Evolutionary conservation across 805 yeast species (phyloP).

Genomic region (Jamesozyma spencerorum): DNA sequence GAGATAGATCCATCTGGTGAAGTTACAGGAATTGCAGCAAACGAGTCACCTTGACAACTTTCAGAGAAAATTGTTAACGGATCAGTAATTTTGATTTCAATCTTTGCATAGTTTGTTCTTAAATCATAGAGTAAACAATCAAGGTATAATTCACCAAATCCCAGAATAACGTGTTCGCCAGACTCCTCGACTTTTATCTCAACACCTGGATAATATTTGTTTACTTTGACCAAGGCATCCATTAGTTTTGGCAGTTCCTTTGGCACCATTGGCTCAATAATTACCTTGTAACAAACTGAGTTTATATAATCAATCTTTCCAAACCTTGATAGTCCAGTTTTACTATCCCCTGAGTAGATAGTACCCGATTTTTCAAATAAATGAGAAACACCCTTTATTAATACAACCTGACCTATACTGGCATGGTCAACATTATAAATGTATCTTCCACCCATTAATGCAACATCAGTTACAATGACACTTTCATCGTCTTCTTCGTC

Average conservation of each 20-base stretch:
- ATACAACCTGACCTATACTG: slow-evolving; percentile 57
- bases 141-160: slow-evolving; percentile 80
- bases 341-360: slow-evolving; percentile 29
- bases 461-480: slow-evolving; percentile 32
- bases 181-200: slow-evolving; percentile 73
- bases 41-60: slow-evolving; percentile 57
- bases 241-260: slow-evolving; percentile 66
- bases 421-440: slow-evolving; percentile 44
- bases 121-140: slow-evolving; percentile 78
- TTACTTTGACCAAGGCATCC: slow-evolving; percentile 56
- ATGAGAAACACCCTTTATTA: slow-evolving; percentile 55
- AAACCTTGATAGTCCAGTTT: slow-evolving; percentile 5
- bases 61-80: slow-evolving; percentile 78
- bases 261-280: slow-evolving; percentile 74
- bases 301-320: slow-evolving; percentile 35
- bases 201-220: slow-evolving; percentile 56
- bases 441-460: slow-evolving; percentile 64
- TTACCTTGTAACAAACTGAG: slow-evolving; percentile 57
- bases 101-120: slow-evolving; percentile 49
- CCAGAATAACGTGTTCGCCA: slow-evolving; percentile 74
- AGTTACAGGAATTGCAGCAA: slow-evolving; percentile 53
- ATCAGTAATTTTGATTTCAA: slow-evolving; percentile 74
- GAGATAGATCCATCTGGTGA: slow-evolving; percentile 44
- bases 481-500: slow-evolving; percentile 37
- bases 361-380: slow-evolving; percentile 52